Percentiles rank a stretch among this genome's conserved stretches.
These are phyloP conservation scores for Logfia minima DNA, from an alignment of 129 eudicot genomes.

Conservation along the genomic window DNA sequence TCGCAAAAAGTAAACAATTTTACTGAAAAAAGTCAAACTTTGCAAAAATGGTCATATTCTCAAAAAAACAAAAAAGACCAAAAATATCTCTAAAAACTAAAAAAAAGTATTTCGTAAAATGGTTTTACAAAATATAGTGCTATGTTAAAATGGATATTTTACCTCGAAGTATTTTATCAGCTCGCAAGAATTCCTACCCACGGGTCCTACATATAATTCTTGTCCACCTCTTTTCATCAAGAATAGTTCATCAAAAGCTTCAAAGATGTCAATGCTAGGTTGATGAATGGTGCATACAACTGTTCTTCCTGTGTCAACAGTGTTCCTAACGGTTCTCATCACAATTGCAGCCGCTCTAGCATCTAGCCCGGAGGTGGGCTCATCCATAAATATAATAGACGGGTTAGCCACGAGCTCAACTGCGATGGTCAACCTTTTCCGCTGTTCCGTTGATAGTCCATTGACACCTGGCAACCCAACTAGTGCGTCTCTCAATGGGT, in stretches of 20 bases:
- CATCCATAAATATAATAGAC: slow-evolving; percentile 18
- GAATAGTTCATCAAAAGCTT: slow-evolving; percentile 20
- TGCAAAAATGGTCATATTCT: too few relatives aligned
- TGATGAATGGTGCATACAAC: slow-evolving; percentile 23
- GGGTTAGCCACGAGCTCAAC: slow-evolving; percentile 21
- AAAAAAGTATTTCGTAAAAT: too few relatives aligned
- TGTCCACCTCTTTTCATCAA: slow-evolving; percentile 22
- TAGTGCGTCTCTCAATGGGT: background rate
- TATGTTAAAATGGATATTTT: background rate
- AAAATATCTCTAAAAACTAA: too few relatives aligned
- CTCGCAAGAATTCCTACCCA: slow-evolving; percentile 9
- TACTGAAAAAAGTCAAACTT: too few relatives aligned
- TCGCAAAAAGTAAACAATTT: background rate
- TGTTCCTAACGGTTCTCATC: slow-evolving; percentile 18
- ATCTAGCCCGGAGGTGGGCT: slow-evolving; percentile 16
- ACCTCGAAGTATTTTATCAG: slow-evolving; percentile 17
- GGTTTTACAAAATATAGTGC: background rate
- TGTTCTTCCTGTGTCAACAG: slow-evolving; percentile 23
- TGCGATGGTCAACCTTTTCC: slow-evolving; percentile 15
- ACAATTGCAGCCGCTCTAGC: slow-evolving; percentile 21
- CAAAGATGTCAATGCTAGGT: slow-evolving; percentile 18
- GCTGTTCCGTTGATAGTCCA: slow-evolving; percentile 12
- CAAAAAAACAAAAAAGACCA: background rate
- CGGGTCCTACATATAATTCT: slow-evolving; percentile 14
- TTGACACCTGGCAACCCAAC: slow-evolving; percentile 21